Base-by-base conservation (phyloP, 1,284 basidiomycete genomes). In the Apiotrichum brassicae region DNA sequence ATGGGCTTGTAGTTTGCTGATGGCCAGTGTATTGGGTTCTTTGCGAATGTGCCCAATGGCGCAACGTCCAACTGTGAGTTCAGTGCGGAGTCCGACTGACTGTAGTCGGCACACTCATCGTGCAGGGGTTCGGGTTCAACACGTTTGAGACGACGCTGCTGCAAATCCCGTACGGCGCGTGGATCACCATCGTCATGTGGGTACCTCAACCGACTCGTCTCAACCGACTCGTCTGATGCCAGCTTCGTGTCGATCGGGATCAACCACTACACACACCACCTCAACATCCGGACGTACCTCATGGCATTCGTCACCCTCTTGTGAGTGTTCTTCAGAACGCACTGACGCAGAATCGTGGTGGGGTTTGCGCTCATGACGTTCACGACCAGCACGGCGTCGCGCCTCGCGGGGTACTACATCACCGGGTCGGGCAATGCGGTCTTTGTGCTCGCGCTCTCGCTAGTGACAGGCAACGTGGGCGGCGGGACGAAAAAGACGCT, bases 361-460 rank as follows among this genome's bases (percentile, higher is more conserved):
- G n/a, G n/a, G n/a, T 66, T 64, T 42, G 64, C 57, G 14, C 22
- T 72, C 3, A 70, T 69, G 59, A 75, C 73, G 72, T 46, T 73
- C 1, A 72, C 71, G 0, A 72, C 70, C 5, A 72, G 73, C 35
- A 73, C 51, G 64, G 72, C 34, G 71, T 69, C 2, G n/a, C 56
- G 71, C n/a, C 54, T 73, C 9, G 71, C 72, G 56, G 90, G 56
- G 82, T 90, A 70, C 63, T 74, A 64, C 62, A 57, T 76, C 14
- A 76, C 75, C 6, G 73, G 75, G 12, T 73, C 74, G 7, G 75
- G 75, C 43, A 75, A 77, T 53, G 65, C 74, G 3, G 72, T 72
- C 1, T 78, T 78, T 53, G 76, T 78, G 5, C 56, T 78, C 22
- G 74, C 72, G 4, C 64, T 78, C 13, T 76, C 75, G 3, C 65